Percentiles rank a stretch among this genome's conserved stretches.
These are phyloP conservation scores for Phytophthora vignae DNA, from an alignment of 352 stramenopile genomes.

Conservation along the genomic window DNA sequence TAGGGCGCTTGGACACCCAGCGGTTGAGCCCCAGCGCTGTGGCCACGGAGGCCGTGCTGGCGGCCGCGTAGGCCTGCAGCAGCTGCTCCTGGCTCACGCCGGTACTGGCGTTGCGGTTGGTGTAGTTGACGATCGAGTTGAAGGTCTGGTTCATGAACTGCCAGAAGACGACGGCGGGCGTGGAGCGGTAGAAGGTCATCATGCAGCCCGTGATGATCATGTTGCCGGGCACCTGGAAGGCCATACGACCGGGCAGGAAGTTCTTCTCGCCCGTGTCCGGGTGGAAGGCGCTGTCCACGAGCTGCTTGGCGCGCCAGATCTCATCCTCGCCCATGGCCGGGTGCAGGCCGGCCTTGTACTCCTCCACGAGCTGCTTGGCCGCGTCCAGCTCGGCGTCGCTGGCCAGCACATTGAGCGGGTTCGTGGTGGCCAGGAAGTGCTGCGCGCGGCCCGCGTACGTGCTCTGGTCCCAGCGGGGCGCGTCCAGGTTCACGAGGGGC, in stretches of 20 bases:
- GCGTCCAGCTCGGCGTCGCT: conserved; percentile 77
- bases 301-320: conserved; percentile 86
- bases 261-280: conserved; percentile 92
- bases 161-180: conserved; percentile 87
- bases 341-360: conserved; percentile 61
- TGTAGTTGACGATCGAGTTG: conserved; percentile 94
- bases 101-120: conserved; percentile 92
- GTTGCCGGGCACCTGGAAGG: conserved; percentile 89
- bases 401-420: conserved; percentile 84
- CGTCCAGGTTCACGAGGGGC: conserved; percentile 58
- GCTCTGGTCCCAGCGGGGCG: conserved; percentile 86
- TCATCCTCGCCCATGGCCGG: conserved; percentile 63
- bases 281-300: conserved; percentile 91
- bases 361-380: conserved; percentile 75
- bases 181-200: conserved; percentile 89
- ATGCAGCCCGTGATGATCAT: conserved; percentile 91
- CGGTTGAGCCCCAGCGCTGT: conserved; percentile 85
- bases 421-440: conserved; percentile 91
- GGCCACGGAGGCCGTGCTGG: conserved; percentile 81
- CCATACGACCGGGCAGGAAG: conserved; percentile 87
- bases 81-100: conserved; percentile 84
- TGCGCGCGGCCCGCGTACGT: conserved; percentile 80
- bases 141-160: conserved; percentile 94
- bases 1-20: conserved; percentile 65
- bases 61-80: conserved; percentile 80